These are phyloP conservation scores for Tubosaeta sp. DNA, from an alignment of 768 basidiomycete species.

Conservation along the genomic window DNA sequence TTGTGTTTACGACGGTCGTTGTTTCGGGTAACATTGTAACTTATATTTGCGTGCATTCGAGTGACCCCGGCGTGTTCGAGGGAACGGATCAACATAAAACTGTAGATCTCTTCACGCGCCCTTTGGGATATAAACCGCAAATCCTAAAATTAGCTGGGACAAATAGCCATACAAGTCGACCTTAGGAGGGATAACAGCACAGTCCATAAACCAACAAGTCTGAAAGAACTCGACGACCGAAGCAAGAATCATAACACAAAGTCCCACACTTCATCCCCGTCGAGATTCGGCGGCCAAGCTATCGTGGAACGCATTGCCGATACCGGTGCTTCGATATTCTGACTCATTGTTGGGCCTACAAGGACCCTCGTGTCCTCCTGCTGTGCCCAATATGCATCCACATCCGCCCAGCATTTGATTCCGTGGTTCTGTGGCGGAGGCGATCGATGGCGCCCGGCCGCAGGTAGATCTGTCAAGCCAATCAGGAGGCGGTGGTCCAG, in stretches of 20 bases:
- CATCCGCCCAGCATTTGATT: constrained; percentile 28
- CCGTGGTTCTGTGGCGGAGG: constrained; percentile 18
- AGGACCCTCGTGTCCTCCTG: constrained; percentile 16
- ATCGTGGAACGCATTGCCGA: constrained; percentile 47
- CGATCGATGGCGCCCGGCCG: background rate
- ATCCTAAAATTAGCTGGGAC: constrained; percentile 20
- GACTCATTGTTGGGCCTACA: background rate
- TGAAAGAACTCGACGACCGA: constrained; percentile 14
- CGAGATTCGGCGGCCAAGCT: constrained; percentile 22
- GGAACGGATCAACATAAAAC: constrained; percentile 25
- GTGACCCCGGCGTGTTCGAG: constrained; percentile 9
- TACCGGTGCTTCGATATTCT: constrained; percentile 25
- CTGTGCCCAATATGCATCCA: constrained; percentile 37
- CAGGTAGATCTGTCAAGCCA: constrained; percentile 5
- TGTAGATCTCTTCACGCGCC: constrained; percentile 25
- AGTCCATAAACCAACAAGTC: constrained; percentile 14
- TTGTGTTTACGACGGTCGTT: constrained; percentile 16
- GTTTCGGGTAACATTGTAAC: constrained; percentile 18
- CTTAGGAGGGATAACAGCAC: constrained; percentile 15
- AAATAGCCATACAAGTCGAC: constrained; percentile 21
- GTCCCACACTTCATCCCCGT: constrained; percentile 23
- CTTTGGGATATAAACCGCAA: constrained; percentile 6
- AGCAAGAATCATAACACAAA: constrained; percentile 8
- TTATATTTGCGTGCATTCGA: constrained; percentile 14
- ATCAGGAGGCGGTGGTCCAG: constrained; percentile 32